Evolutionary conservation across 164 flowering plant genomes (phyloP), one percentile per base, ranked within the genome.

Genomic region (Magnolia kwangsiensis): DNA sequence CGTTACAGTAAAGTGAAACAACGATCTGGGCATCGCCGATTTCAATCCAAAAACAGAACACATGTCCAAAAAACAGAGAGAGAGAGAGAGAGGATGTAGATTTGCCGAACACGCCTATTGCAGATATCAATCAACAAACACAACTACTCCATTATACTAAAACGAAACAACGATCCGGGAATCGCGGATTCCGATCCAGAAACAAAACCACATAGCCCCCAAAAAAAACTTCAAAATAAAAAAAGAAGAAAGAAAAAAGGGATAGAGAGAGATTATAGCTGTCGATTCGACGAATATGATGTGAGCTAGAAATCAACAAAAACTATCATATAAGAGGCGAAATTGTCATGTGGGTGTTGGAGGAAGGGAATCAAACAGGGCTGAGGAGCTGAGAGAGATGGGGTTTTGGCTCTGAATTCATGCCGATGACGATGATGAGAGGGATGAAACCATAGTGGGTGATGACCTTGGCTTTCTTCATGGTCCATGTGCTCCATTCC

Each of bases 401-500:
- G 2, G 95, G 98, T 75, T 90, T 93, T 2, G 96, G 98, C 11
- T 93, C 96, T 6, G 92, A 85, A 76, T 88, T 89, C 96, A 93
- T 93, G 74, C 96, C 93, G 78, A 90, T 88, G 86, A 91, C 74
- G 86, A 93, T 93, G 49, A 91, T 76, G 45, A 89, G 61, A 1
- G 97, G 98, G 61, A 92, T 92, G 82, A 94, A 92, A 13, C 97
- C 97, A 69, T 91, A 92, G 83, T 94, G 98, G 49, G 92, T 83
- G 74, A 89, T 74, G 49, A 92, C 91, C 78, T 94, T 94, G 4
- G 91, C 97, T 75, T 90, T 89, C 89, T 88, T 91, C 81, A 88
- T 21, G 11, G 88, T 63, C 96, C 95, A 92, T 8, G 81, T 90
- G 78, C 82, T 90, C 97, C 95, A 90, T 67, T 89, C 94, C 85